These are phyloP conservation scores for Phyllachora maydis DNA, from an alignment of 2,329 filamentous ascomycete genomes.

Conservation along the genomic window DNA sequence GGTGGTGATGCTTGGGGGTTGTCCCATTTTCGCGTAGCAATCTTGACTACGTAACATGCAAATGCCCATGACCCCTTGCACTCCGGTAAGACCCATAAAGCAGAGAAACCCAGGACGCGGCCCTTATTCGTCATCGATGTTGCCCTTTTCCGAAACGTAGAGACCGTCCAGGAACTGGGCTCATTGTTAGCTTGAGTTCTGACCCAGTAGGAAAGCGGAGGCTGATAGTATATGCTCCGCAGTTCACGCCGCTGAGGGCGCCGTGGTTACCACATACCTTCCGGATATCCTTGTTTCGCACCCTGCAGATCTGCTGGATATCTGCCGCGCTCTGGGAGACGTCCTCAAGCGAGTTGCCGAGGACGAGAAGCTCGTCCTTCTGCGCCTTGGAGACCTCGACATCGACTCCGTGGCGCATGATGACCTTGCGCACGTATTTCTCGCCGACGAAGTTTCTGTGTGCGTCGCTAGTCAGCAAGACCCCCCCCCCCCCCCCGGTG, in stretches of 20 bases:
- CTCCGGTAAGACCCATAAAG: slow-evolving; percentile 41
- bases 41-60: slow-evolving; percentile 36
- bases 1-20: too few species aligned
- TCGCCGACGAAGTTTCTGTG: slow-evolving; percentile 90
- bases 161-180: slow-evolving; percentile 99
- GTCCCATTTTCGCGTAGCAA: slow-evolving; percentile 12
- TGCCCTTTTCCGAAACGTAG: slow-evolving; percentile 97
- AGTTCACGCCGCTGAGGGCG: too few species aligned
- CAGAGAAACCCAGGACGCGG: slow-evolving; percentile 14
- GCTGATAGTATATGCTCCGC: too few species aligned
- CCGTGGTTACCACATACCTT: slow-evolving; percentile 61
- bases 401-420: slow-evolving; percentile 77
- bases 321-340: slow-evolving; percentile 97
- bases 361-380: slow-evolving; percentile 94
- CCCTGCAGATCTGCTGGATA: slow-evolving; percentile 98
- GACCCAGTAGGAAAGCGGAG: too few species aligned
- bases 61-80: slow-evolving; percentile 34
- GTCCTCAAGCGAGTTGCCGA: slow-evolving; percentile 87
- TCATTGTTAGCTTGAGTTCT: slow-evolving; percentile 4
- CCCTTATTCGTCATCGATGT: slow-evolving; percentile 57
- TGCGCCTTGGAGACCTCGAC: slow-evolving; percentile 76
- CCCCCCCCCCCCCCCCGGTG: background rate
- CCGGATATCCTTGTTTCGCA: slow-evolving; percentile 99
- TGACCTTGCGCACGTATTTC: slow-evolving; percentile 91
- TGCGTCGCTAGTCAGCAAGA: slow-evolving; percentile 2